Base-by-base conservation (phyloP, 1,284 basidiomycete species). In the Cutaneotrichosporon spelunceum region DNA sequence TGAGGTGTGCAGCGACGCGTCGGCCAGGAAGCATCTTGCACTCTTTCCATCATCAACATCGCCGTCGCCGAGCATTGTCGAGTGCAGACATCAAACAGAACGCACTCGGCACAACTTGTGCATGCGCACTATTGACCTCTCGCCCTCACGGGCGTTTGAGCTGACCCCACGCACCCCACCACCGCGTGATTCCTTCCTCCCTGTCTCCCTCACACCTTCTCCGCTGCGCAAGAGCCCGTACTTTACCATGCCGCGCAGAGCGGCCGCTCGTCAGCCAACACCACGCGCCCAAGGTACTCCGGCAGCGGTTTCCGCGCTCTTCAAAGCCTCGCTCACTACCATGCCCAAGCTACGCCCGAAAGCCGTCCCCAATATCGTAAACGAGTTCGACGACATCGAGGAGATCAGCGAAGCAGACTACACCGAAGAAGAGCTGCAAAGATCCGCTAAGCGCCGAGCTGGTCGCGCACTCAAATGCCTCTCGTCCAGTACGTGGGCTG, bases 321-420 rank as follows among this genome's bases (percentile, higher is more conserved):
- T 50, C 48, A 50, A 16, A 11, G n/a, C 8, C 44, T 10, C 24
- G n/a, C 24, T 21, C 44, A 10, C 9, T 24, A 48, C 9, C 45
- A 50, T 14, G 27, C 16, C 26, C 14, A 30, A 50, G 26, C 13
- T 19, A 4, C 13, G 16, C 27, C 27, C 48, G 14, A 24, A 9
- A 19, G 4, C 19, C 19, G 39, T 39, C 36, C 16, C 36, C 36
- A 39, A 21, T 16, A 19, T 42, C 39, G 36, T 39, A 19, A 19
- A 42, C 36, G 57, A 57, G 27, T 60, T 62, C 30, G 64, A 60
- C 19, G 61, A 44, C 10, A 65, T 65, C 36, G 45, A 55, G 11
- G 64, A 62, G 53, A 30, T 60, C 11, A 52, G 34, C 33, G 64
- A 62, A 9, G 16, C 48, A 2, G 60, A 65, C 19, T 57, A 60